These are phyloP conservation scores for Paracoccidioides brasiliensis DNA, from an alignment of 2,329 filamentous ascomycete species.

Conservation along the genomic window DNA sequence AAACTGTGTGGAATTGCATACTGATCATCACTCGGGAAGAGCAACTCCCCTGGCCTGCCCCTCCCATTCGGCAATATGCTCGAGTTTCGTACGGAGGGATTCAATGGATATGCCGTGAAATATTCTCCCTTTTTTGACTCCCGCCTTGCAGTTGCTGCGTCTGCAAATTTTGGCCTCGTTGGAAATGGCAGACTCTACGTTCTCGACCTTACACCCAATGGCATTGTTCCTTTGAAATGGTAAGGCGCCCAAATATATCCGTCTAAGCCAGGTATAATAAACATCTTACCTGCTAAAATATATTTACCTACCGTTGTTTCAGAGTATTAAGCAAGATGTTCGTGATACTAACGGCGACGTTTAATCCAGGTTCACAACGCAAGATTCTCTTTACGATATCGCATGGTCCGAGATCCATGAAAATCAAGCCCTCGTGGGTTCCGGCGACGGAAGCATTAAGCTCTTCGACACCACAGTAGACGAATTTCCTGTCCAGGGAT, in stretches of 20 bases:
- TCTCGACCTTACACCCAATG: conserved; percentile 66
- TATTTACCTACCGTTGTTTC: not conserved
- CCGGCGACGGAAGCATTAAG: conserved; percentile 88
- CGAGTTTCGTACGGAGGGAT: conserved; percentile 85
- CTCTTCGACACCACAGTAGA: conserved; percentile 74
- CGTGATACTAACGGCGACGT: not conserved
- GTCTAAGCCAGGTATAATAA: not conserved
- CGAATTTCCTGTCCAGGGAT: conserved; percentile 79
- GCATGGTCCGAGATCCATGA: conserved; percentile 95
- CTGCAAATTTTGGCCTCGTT: conserved; percentile 94
- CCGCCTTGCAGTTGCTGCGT: conserved; percentile 73
- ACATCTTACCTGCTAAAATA: not conserved
- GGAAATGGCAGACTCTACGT: conserved; percentile 87
- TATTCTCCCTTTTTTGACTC: conserved; percentile 98
- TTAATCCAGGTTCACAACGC: conserved; percentile 68
- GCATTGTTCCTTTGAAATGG: conserved; percentile 74
- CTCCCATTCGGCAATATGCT: conserved; percentile 49
- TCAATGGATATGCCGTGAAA: conserved; percentile 92
- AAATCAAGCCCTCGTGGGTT: conserved; percentile 79
- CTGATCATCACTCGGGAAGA: not conserved
- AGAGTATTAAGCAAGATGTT: not conserved
- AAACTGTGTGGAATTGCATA: not conserved
- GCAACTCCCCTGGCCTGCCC: not conserved
- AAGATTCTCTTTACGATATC: conserved; percentile 90
- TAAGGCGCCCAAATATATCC: conserved; percentile 28